Conservation (phyloP, 192 early-diverging fungal genomes). For the Coemansia sp. region DNA sequence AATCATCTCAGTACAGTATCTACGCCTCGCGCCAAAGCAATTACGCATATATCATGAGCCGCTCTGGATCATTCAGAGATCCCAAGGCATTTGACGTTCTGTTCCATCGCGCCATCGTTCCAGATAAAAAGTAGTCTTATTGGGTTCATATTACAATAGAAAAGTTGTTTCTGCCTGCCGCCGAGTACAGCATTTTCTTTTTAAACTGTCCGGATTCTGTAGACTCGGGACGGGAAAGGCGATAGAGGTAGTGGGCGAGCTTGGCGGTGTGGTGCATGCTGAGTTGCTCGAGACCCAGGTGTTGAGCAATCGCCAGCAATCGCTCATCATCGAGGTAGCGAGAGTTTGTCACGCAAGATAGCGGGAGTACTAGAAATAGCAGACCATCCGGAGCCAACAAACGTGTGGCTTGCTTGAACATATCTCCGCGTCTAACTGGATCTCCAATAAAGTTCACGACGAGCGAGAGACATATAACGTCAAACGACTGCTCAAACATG, state of each 20-base stretch:
- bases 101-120: slow-evolving; percentile 28
- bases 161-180: slow-evolving; percentile 73
- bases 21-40: slow-evolving; percentile 14
- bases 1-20: slow-evolving; percentile 42
- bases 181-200: slow-evolving; percentile 70
- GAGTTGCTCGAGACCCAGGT: slow-evolving; percentile 66
- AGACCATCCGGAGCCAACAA: slow-evolving; percentile 60
- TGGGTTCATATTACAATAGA: slow-evolving; percentile 56
- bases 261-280: slow-evolving; percentile 68
- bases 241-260: slow-evolving; percentile 80
- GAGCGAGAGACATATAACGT: slow-evolving; percentile 78
- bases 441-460: slow-evolving; percentile 92
- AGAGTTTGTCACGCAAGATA: slow-evolving; percentile 82
- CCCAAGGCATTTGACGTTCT: slow-evolving; percentile 34
- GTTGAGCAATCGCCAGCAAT: slow-evolving; percentile 62
- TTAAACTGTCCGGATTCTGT: slow-evolving; percentile 33
- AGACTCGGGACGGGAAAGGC: slow-evolving; percentile 17
- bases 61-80: slow-evolving; percentile 33
- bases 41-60: slow-evolving; percentile 44
- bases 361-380: slow-evolving; percentile 78
- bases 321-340: slow-evolving; percentile 81
- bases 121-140: slow-evolving; percentile 1
- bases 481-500: slow-evolving; percentile 55
- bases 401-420: slow-evolving; percentile 59
- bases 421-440: slow-evolving; percentile 67